phyloP scores from a whole-genome alignment of 73 alveolate genomes.

The Uronychia setigera region DNA sequence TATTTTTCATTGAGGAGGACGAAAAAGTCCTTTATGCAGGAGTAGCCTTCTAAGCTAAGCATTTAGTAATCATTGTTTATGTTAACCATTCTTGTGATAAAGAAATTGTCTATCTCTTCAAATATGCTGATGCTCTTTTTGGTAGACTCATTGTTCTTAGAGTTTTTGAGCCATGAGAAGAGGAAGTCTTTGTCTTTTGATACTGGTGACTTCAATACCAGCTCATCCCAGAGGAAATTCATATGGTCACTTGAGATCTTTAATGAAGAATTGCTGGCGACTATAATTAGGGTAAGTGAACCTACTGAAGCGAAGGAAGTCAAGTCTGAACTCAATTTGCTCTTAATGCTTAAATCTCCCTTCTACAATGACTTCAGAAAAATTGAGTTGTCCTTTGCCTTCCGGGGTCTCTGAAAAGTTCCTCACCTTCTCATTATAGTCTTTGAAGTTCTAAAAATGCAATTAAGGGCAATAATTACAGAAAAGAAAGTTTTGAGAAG shows the following conservation, averaged over 20 bases:
- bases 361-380: neutral
- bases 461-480: neutral
- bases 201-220: conserved; percentile 22
- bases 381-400: neutral
- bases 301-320: conserved; percentile 32
- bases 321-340: conserved; percentile 41
- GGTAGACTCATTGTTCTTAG: conserved; percentile 5
- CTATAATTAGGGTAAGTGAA: neutral
- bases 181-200: conserved; percentile 46
- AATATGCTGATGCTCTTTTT: conserved; percentile 37
- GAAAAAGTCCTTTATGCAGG: conserved; percentile 74
- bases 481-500: conserved; percentile 20
- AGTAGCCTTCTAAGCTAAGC: conserved; percentile 78
- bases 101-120: conserved; percentile 56
- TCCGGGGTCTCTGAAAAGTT: neutral
- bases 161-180: conserved; percentile 55
- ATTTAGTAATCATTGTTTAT: conserved; percentile 39
- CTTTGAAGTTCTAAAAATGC: conserved; percentile 6
- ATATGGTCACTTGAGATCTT: conserved; percentile 32
- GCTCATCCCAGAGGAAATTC: conserved; percentile 41
- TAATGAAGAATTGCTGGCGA: conserved; percentile 23
- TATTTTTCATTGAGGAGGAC: conserved; percentile 60
- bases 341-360: conserved; percentile 57
- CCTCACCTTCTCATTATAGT: conserved; percentile 23
- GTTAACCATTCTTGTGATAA: conserved; percentile 59